Base-by-base conservation (phyloP, 768 basidiomycete species). In the Crepidotus variabilis region DNA sequence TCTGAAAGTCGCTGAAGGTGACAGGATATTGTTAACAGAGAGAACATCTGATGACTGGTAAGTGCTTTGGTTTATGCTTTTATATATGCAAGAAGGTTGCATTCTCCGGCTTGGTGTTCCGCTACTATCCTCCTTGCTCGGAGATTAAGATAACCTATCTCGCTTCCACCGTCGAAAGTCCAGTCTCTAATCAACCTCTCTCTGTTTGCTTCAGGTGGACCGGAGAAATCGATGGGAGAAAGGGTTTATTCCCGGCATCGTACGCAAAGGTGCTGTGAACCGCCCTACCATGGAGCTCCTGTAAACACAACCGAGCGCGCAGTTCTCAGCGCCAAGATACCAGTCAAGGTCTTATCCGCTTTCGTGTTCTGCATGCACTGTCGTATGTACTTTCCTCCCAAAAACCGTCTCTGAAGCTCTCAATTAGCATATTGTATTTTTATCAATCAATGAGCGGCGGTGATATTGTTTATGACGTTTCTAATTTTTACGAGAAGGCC, bases 11-110 rank as follows among this genome's bases (percentile, higher is more conserved):
- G 73, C 75, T 45, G 81, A 78, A 50, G 79, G 81, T 10, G 75
- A 84, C 63, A 76, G 78, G 46, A 76, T 92, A n/a, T 69, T 83
- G 56, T 77, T 92, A 36, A 78, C 81, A 5, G 86, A 86, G 60
- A 77, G 75, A 61, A 83, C 85, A 5, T 89, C 88, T 9, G 85
- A 84, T 21, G 90, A 92, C 61, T 92, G 90, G 90, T 91, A 57
- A 18, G 85, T 66, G 63, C 45, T 46, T 24, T 6, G 23, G 49
- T 54, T 9, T 58, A 36, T 20, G 24, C 33, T 54, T 51, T 59
- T 55, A 23, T 51, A 20, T 33, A 49, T 58, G 47, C 28, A 28
- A 13, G 22, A 28, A 24, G 18, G 35, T 28, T 45, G 28, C 34
- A 47, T 13, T 21, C 21, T 16, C 35, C 5, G 32, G 32, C 33